A percentile compares a stretch with the other conserved stretches of the same genome.
Conservation (phyloP, 257 asterid genomes). For the Orobanche coerulescens region DNA sequence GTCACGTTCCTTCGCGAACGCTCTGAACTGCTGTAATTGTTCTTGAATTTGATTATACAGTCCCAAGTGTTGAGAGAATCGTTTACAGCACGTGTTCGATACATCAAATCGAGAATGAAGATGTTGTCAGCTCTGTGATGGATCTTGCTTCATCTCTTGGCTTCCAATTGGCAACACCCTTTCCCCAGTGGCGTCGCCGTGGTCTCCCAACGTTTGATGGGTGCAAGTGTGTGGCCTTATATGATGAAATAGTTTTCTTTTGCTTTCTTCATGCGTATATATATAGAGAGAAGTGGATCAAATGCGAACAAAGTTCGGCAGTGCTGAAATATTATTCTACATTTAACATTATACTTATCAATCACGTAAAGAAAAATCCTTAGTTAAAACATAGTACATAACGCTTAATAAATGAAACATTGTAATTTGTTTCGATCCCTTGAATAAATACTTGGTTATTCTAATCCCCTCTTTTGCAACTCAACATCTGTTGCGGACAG, state of each 20-base stretch:
- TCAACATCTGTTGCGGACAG: conserved; percentile 61
- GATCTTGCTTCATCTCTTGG: conserved; percentile 65
- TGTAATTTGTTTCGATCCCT: too few species aligned
- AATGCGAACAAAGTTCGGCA: too few species aligned
- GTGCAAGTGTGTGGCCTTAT: too few species aligned
- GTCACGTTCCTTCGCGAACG: too few species aligned
- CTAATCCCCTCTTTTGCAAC: conserved; percentile 35
- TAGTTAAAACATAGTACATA: too few species aligned
- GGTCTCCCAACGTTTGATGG: conserved; percentile 77
- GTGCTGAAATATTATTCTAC: too few species aligned
- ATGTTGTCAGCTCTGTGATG: conserved; percentile 57
- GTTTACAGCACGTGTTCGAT: conserved; percentile 94
- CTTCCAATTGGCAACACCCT: conserved; percentile 50
- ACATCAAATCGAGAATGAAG: conserved; percentile 83
- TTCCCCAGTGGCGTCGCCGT: conserved; percentile 83
- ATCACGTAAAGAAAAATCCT: too few species aligned
- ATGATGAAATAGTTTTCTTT: too few species aligned
- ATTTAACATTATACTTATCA: too few species aligned
- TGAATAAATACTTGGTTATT: too few species aligned
- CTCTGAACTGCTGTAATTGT: neutral
- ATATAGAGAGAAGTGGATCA: too few species aligned
- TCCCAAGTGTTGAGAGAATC: conserved; percentile 77
- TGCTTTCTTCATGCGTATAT: neutral
- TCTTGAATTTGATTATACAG: conserved; percentile 27
- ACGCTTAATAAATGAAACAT: too few species aligned